Percentiles rank a stretch among this genome's conserved stretches.
Conservation (phyloP, 2,329 filamentous ascomycete species). For the Phoma sp. region DNA sequence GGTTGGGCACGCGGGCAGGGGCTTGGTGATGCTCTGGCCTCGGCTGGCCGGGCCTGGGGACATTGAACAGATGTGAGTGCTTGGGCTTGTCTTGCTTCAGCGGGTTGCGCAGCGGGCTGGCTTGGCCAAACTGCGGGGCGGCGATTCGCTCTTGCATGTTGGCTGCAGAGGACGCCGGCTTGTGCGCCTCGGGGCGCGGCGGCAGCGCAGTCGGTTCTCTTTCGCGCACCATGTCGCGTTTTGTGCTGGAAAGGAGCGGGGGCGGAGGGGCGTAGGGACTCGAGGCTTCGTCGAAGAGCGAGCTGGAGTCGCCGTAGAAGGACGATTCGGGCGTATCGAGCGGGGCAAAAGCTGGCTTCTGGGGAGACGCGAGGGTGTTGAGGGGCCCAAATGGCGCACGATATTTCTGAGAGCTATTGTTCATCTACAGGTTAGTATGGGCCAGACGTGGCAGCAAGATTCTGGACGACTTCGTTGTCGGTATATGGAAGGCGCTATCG, state of each 20-base stretch:
- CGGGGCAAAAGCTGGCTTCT: constrained; percentile 36
- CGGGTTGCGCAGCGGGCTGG: constrained; percentile 59
- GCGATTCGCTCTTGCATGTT: constrained; percentile 41
- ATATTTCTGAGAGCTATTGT: constrained; percentile 35
- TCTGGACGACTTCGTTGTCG: neutral
- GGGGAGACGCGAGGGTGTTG: constrained; percentile 42
- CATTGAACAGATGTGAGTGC: constrained; percentile 56
- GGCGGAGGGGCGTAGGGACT: constrained; percentile 15
- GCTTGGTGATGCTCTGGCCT: constrained; percentile 59
- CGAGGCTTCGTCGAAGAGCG: constrained; percentile 42
- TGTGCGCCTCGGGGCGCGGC: constrained; percentile 25
- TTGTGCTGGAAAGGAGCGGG: neutral
- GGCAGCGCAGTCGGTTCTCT: constrained; percentile 54
- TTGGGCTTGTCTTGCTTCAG: constrained; percentile 40
- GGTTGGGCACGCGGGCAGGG: constrained; percentile 31
- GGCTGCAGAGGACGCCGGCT: constrained; percentile 29
- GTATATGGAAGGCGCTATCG: constrained; percentile 2
- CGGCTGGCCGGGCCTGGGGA: constrained; percentile 56
- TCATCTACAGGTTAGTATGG: constrained; percentile 26
- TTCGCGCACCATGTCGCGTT: constrained; percentile 58
- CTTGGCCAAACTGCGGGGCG: constrained; percentile 61
- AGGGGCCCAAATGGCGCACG: constrained; percentile 42
- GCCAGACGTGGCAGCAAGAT: neutral
- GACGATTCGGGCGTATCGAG: constrained; percentile 8
- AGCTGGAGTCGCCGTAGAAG: constrained; percentile 41